Evolutionary conservation across 2,329 filamentous ascomycete species (phyloP).

Genomic region (Fusarium sp.): DNA sequence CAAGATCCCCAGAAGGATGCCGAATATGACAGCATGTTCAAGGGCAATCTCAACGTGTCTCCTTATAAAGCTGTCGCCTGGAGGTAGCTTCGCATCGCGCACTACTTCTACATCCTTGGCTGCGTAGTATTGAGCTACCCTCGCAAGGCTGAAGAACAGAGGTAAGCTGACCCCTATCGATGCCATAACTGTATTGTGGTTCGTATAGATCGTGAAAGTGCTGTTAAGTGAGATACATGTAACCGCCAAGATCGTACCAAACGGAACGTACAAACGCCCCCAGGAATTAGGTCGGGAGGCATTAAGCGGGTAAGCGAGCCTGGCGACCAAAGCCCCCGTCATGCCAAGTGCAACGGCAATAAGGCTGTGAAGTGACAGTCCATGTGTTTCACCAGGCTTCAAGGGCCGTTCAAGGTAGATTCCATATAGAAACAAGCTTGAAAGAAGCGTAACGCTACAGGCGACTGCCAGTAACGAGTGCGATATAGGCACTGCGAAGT

Average conservation of each 20-base stretch:
- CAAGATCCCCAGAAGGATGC: conserved; percentile 3
- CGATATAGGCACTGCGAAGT: conserved; percentile 23
- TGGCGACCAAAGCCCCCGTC: conserved; percentile 16
- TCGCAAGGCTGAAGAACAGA: conserved; percentile 30
- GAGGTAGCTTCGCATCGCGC: conserved; percentile 1
- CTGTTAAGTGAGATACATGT: not conserved
- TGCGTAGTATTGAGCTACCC: conserved; percentile 32
- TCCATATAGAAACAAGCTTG: conserved; percentile 32
- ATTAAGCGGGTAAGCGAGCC: conserved; percentile 4
- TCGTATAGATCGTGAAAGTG: not conserved
- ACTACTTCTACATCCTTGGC: conserved; percentile 19
- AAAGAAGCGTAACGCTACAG: conserved; percentile 24
- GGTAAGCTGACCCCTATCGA: conserved; percentile 32
- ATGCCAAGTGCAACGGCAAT: conserved; percentile 29
- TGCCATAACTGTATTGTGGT: conserved; percentile 9
- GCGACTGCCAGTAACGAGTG: conserved; percentile 30
- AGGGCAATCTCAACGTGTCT: conserved; percentile 16
- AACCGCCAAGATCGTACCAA: conserved; percentile 7
- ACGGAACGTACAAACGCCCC: conserved; percentile 31
- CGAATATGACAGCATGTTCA: conserved; percentile 18
- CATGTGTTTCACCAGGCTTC: conserved; percentile 1
- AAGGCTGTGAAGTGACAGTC: conserved; percentile 13
- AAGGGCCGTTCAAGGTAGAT: conserved; percentile 24
- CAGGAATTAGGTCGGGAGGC: conserved; percentile 26
- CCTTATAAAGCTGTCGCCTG: not conserved